Evolutionary conservation across 169 alveolate species (phyloP).

Genomic region (Besnoitia besnoiti): DNA sequence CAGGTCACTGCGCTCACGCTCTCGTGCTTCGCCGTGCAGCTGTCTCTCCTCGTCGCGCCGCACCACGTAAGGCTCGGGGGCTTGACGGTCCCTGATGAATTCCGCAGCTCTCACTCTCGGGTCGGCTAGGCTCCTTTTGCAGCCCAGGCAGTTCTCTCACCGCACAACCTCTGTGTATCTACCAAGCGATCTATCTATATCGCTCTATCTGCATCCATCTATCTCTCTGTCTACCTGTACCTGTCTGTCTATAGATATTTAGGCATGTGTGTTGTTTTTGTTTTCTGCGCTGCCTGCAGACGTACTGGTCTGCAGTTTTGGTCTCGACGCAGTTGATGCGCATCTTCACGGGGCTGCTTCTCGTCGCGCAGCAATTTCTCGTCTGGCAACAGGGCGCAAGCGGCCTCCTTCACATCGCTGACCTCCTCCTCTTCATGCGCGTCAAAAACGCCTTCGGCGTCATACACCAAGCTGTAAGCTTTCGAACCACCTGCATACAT

Average conservation of each 20-base stretch:
- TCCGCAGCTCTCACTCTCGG: too few species aligned
- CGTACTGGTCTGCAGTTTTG: conserved; percentile 8
- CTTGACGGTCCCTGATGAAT: too few species aligned
- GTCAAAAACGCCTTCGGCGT: neutral
- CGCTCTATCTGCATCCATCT: too few species aligned
- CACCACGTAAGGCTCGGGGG: conserved; percentile 18
- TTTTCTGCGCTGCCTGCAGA: neutral
- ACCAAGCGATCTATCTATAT: too few species aligned
- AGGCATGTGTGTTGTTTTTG: neutral
- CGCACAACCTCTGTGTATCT: too few species aligned
- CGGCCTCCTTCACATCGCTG: conserved; percentile 24
- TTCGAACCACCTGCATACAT: neutral
- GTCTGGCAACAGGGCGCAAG: conserved; percentile 41
- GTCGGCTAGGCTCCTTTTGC: too few species aligned
- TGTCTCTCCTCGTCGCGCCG: conserved; percentile 23
- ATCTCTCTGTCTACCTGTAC: too few species aligned
- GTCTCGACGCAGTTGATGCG: conserved; percentile 5
- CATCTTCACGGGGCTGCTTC: neutral
- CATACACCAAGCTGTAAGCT: conserved; percentile 14
- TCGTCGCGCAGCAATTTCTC: conserved; percentile 28
- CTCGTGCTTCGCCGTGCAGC: conserved; percentile 25
- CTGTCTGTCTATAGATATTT: too few species aligned
- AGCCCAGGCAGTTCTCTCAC: too few species aligned
- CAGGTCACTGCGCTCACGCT: conserved; percentile 6
- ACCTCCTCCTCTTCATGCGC: conserved; percentile 30